Base-by-base conservation (phyloP, 2,329 filamentous ascomycete genomes). In the Clarireedia paspali region DNA sequence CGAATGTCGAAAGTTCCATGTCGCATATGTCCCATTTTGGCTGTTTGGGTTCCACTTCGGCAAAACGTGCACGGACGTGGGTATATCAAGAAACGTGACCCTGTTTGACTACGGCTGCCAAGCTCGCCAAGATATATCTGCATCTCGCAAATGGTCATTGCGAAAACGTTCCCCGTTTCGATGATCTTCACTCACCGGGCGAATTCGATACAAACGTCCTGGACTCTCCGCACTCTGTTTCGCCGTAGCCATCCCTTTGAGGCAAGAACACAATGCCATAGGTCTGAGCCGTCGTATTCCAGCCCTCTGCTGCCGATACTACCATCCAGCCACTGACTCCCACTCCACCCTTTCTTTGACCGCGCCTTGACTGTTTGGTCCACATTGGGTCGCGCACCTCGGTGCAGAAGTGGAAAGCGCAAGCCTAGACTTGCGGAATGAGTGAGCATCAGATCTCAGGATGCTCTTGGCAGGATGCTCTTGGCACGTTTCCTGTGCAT, bases 401-500 rank as follows among this genome's bases (percentile, higher is more conserved):
- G 38, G n/a, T 42, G 52, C 23, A 20, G n/a, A 34, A 49, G 24
- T 20, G 26, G 14, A 10, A 54, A 46, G 30, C 20, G 7, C 42
- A 5, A 38, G 48, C 53, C 38, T 30, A 36, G 53, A 56, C 42
- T 38, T 23, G 42, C 26, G 50, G 7, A 47, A 14, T 38, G 24
- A 38, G 36, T 44, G 2, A 23, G 30, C 24, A 50, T 58, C 53
- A 48, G 57, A 59, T 53, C 40, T 40, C 45, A 50, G 9, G 42
- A 39, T 23, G 40, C 44, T 55, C 59, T 60, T 62, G 59, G 57
- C 60, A 60, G 27, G 9, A 15, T 15, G 9, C 36, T 17, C 39
- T 42, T n/a, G 39, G 39, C 20, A 20, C 46, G 42, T 55, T 50
- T 26, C n/a, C 20, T 27, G 9, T 54, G 45, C 23, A 23, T 40